Evolutionary conservation across 2,329 filamentous ascomycete genomes (phyloP).

Genomic region (Cercospora zeae-maydis): DNA sequence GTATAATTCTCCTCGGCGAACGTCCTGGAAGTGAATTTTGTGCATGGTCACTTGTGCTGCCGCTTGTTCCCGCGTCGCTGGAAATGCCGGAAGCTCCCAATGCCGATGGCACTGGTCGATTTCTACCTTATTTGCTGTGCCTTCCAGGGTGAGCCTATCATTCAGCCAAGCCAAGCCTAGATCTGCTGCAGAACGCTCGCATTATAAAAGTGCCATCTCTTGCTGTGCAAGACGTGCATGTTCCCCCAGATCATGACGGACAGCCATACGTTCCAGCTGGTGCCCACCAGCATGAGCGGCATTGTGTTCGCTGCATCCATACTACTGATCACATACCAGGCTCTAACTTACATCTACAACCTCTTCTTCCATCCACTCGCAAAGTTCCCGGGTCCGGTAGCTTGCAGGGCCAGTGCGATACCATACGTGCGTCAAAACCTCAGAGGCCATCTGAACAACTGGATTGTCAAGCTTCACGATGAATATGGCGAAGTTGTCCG

Average conservation of each 20-base stretch:
- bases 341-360: conserved; percentile 6
- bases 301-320: background rate
- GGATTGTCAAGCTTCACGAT: conserved; percentile 15
- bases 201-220: background rate
- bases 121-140: background rate
- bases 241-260: background rate
- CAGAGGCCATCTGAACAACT: background rate
- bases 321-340: background rate
- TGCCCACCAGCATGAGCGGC: background rate
- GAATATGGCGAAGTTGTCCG: conserved; percentile 48
- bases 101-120: background rate
- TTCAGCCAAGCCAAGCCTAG: background rate
- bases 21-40: background rate
- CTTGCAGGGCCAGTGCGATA: conserved; percentile 4
- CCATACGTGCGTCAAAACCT: conserved; percentile 2
- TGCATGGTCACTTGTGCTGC: background rate
- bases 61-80: background rate
- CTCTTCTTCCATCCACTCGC: conserved; percentile 8
- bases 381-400: conserved; percentile 8
- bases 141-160: background rate
- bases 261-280: background rate
- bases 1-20: background rate
- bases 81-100: background rate
- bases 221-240: background rate
- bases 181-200: background rate